Evolutionary conservation across 148 eudicot species (phyloP).

Genomic region (Vaccinium vitisidaea): DNA sequence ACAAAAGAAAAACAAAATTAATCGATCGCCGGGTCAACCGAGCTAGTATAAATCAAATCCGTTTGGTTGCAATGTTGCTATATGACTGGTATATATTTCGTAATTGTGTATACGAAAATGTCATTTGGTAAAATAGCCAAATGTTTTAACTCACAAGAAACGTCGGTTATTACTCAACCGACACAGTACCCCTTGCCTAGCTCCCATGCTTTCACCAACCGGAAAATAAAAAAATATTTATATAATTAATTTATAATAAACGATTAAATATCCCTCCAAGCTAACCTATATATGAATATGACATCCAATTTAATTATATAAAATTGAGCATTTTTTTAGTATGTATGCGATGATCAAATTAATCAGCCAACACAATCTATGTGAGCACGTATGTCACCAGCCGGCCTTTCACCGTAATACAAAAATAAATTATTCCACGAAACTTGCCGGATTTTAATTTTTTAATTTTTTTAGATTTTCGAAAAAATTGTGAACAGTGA

Average conservation of each 20-base stretch:
- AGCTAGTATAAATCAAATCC: background rate
- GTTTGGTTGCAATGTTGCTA: background rate
- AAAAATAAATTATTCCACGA: background rate
- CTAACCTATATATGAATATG: constrained; percentile 8
- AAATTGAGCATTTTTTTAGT: background rate
- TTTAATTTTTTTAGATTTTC: constrained; percentile 17
- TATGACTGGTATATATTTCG: background rate
- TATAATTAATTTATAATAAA: background rate
- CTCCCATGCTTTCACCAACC: constrained; percentile 4
- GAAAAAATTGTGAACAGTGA: constrained; percentile 30
- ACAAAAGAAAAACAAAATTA: background rate
- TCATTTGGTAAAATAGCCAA: background rate
- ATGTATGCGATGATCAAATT: constrained; percentile 18
- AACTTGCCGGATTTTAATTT: constrained; percentile 28
- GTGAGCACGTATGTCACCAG: constrained; percentile 26
- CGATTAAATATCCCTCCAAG: background rate
- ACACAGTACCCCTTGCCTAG: background rate
- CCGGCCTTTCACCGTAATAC: constrained; percentile 29
- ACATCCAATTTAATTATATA: too few species aligned
- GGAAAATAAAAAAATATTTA: background rate
- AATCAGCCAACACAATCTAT: constrained; percentile 26
- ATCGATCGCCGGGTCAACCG: constrained; percentile 5
- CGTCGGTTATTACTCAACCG: background rate
- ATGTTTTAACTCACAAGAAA: background rate
- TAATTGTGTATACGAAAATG: background rate